These are phyloP conservation scores for Pseudoscleropodium purum DNA, from an alignment of 225 moss, liverwort and hornwort genomes.

Conservation along the genomic window DNA sequence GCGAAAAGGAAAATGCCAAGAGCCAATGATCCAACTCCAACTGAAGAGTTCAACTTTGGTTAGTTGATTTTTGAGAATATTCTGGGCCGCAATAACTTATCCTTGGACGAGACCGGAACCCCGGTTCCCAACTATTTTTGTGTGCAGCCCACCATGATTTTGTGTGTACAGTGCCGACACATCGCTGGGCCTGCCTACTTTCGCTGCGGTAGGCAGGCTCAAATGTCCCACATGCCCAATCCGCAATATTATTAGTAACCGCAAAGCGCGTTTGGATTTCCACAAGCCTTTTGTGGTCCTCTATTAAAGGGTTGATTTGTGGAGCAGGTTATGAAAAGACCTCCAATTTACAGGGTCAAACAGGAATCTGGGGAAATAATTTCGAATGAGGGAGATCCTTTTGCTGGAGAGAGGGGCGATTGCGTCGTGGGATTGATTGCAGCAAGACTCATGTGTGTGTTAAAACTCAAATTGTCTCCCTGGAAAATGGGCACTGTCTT, in stretches of 20 bases:
- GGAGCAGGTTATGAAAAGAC: neutral
- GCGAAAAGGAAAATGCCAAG: neutral
- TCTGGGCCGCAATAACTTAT: too few species aligned
- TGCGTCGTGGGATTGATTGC: neutral
- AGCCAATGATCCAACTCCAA: neutral
- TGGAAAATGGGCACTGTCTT: neutral
- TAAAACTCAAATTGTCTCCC: too few species aligned
- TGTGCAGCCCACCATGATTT: neutral
- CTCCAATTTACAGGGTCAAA: neutral
- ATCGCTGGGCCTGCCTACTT: neutral
- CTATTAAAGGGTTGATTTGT: neutral
- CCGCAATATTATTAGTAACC: neutral
- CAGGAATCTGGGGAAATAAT: constrained; percentile 3
- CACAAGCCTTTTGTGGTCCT: neutral
- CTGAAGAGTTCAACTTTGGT: neutral
- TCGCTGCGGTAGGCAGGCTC: neutral
- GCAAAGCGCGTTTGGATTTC: neutral
- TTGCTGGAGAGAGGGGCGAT: neutral
- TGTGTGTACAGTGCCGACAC: neutral
- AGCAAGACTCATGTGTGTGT: neutral
- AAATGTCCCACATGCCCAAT: neutral
- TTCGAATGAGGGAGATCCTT: neutral
- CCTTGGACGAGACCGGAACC: neutral
- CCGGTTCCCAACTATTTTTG: neutral
- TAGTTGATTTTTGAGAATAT: neutral